Evolutionary conservation across 495 filamentous ascomycete genomes (phyloP).

Genomic region (Pseudoneurospora amorphoporcata): DNA sequence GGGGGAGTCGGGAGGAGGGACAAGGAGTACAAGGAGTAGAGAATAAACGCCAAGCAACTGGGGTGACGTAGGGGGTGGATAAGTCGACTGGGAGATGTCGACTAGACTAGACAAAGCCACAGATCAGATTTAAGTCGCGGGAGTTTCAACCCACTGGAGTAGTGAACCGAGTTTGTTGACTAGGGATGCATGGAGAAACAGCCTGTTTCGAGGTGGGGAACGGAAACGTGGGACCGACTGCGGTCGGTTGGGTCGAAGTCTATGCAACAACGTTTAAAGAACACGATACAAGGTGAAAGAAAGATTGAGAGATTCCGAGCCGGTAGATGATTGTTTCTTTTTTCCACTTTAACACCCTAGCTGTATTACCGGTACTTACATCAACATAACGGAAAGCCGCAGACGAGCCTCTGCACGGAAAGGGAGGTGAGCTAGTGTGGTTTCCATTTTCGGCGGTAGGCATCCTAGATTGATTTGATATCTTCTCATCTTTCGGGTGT

Average conservation of each 20-base stretch:
- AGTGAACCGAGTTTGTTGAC: neutral
- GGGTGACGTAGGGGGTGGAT: conserved; percentile 3
- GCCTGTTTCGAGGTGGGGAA: conserved; percentile 2
- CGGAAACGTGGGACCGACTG: conserved; percentile 7
- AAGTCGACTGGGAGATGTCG: conserved; percentile 1
- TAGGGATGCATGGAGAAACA: conserved; percentile 7
- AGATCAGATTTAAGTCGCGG: conserved; percentile 9
- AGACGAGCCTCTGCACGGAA: conserved; percentile 18
- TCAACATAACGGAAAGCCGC: conserved; percentile 13
- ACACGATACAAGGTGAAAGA: neutral
- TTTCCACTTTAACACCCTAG: neutral
- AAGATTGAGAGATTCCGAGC: neutral
- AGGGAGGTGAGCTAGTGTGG: conserved; percentile 13
- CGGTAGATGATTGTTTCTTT: neutral
- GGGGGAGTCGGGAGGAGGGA: neutral
- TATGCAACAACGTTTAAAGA: neutral
- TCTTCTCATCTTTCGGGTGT: conserved; percentile 10
- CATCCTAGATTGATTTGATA: conserved; percentile 16
- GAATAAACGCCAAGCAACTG: neutral
- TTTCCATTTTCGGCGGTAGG: conserved; percentile 16
- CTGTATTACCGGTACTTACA: neutral
- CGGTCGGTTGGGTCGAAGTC: conserved; percentile 2
- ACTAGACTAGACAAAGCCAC: neutral
- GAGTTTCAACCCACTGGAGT: conserved; percentile 3
- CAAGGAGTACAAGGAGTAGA: neutral